phyloP scores from a whole-genome alignment of 345 rosid genomes.

The Hypericum perforatum region DNA sequence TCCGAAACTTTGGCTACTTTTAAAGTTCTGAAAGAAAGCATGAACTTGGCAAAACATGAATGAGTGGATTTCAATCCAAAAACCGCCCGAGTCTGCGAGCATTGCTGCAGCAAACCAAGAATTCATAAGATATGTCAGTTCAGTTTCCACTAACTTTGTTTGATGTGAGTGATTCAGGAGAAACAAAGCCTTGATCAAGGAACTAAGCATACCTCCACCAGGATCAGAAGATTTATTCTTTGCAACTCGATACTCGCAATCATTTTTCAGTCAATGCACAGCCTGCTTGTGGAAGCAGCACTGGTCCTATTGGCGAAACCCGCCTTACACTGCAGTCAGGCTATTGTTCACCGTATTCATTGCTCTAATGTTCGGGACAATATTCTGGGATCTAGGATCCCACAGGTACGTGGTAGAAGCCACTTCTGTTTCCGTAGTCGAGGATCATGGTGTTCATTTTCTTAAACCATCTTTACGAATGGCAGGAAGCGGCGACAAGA shows the following conservation, averaged over 20 bases:
- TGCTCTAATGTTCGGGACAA: constrained; percentile 57
- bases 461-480: not conserved
- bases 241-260: constrained; percentile 35
- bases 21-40: too few species aligned
- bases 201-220: constrained; percentile 31
- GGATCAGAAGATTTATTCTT: constrained; percentile 41
- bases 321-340: constrained; percentile 41
- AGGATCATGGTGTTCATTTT: not conserved
- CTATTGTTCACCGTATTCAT: constrained; percentile 40
- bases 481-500: constrained; percentile 39
- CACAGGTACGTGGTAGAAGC: constrained; percentile 27
- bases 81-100: too few species aligned
- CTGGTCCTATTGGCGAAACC: constrained; percentile 56
- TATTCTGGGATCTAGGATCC: constrained; percentile 57
- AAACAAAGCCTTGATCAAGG: constrained; percentile 45
- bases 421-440: not conserved
- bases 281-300: constrained; percentile 66
- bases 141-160: not conserved
- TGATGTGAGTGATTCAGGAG: constrained; percentile 29
- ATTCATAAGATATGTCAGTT: not conserved
- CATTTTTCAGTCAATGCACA: constrained; percentile 35
- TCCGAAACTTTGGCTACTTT: not conserved
- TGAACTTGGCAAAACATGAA: too few species aligned
- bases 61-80: too few species aligned
- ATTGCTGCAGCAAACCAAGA: too few species aligned